These are phyloP conservation scores for Lyophyllum atratum DNA, from an alignment of 768 basidiomycete species.

Conservation along the genomic window DNA sequence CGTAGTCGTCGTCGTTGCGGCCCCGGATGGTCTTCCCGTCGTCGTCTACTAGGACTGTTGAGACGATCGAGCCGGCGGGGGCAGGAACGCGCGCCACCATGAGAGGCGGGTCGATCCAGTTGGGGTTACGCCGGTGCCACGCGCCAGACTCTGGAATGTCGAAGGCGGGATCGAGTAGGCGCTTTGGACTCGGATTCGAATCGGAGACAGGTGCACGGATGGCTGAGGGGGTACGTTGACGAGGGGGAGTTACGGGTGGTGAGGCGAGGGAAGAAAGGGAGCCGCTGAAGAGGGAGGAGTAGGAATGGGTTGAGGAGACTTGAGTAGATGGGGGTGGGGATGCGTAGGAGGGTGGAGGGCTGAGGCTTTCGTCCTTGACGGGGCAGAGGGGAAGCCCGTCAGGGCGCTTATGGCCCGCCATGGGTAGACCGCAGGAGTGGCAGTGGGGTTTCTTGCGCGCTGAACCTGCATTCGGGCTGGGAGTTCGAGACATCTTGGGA, in stretches of 20 bases:
- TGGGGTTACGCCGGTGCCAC: constrained; percentile 33
- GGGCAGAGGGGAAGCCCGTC: constrained; percentile 33
- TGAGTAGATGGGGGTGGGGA: neutral
- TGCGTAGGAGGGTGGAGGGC: neutral
- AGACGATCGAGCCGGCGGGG: constrained; percentile 16
- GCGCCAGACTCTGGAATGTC: constrained; percentile 18
- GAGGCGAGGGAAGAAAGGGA: constrained; percentile 1
- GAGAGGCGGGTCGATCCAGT: constrained; percentile 27
- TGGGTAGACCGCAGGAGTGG: constrained; percentile 32
- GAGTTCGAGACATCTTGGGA: neutral
- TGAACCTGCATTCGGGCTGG: neutral
- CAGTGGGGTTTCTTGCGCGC: constrained; percentile 30
- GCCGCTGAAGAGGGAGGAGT: neutral
- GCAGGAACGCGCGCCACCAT: constrained; percentile 2
- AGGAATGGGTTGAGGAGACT: neutral
- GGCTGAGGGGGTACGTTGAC: constrained; percentile 1
- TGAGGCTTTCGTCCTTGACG: neutral
- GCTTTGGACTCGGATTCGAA: neutral
- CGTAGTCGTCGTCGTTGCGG: constrained; percentile 2
- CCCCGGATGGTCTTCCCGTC: constrained; percentile 25
- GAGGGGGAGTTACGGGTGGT: constrained; percentile 11
- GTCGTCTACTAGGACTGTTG: constrained; percentile 27
- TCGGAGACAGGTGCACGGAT: neutral
- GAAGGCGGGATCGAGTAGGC: constrained; percentile 6
- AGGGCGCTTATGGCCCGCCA: constrained; percentile 41